Percentiles rank a stretch among this genome's conserved stretches.
These are phyloP conservation scores for Metarhizium anisopliae DNA, from an alignment of 2,329 filamentous ascomycete genomes.

Conservation along the genomic window DNA sequence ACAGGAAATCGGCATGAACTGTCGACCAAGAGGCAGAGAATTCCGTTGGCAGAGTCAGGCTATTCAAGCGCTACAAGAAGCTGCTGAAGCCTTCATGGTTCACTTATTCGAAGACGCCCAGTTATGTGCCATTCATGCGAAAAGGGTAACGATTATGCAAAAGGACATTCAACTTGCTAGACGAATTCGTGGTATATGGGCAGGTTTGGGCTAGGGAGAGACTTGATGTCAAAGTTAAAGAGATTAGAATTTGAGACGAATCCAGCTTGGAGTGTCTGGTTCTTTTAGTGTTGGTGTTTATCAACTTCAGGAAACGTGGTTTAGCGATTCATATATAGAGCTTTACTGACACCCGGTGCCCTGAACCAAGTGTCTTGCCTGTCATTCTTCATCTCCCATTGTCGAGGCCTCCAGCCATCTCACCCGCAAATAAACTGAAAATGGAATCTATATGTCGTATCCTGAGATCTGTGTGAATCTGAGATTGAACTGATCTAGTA, in stretches of 20 bases:
- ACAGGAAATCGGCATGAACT: constrained; percentile 62
- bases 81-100: constrained; percentile 90
- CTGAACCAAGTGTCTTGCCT: no score
- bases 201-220: constrained; percentile 42
- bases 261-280: not conserved
- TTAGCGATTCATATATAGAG: not conserved
- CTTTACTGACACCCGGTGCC: no score
- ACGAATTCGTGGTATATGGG: constrained; percentile 71
- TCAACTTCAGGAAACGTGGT: not conserved
- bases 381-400: no score
- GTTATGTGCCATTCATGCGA: constrained; percentile 92
- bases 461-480: no score
- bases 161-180: constrained; percentile 94
- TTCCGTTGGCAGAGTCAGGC: constrained; percentile 96
- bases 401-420: no score
- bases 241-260: no score
- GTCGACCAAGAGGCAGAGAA: constrained; percentile 54
- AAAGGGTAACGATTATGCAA: constrained; percentile 94
- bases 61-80: constrained; percentile 87
- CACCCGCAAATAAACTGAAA: no score
- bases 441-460: no score
- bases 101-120: constrained; percentile 82
- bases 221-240: not conserved
- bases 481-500: no score
- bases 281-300: not conserved